phyloP scores from a whole-genome alignment of 108 stramenopile species.

The Thalassiosira profunda region DNA sequence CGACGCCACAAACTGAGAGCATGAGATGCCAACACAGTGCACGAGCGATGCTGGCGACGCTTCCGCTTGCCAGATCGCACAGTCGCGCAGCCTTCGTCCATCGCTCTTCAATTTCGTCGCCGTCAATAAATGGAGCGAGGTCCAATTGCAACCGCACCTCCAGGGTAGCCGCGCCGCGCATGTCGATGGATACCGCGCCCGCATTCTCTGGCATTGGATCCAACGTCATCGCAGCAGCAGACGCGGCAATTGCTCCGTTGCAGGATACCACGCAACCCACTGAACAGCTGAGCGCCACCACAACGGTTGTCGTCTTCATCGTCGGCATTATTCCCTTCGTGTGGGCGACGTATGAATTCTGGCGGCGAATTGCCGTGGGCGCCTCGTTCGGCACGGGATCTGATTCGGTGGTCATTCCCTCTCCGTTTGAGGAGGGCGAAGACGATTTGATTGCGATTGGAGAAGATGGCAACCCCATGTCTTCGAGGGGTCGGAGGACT shows the following conservation, averaged over 20 bases:
- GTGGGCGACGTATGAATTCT: slow-evolving; percentile 89
- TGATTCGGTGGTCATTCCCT: slow-evolving; percentile 67
- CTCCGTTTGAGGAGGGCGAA: slow-evolving; percentile 17
- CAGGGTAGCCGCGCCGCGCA: too few species aligned
- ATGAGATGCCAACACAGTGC: too few species aligned
- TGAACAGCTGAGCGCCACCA: slow-evolving; percentile 33
- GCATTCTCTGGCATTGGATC: too few species aligned
- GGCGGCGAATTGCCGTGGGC: slow-evolving; percentile 87
- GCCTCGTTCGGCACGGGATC: slow-evolving; percentile 83
- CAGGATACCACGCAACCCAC: slow-evolving; percentile 7
- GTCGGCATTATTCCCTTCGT: slow-evolving; percentile 53
- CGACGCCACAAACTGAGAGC: too few species aligned
- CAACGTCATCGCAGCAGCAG: neutral
- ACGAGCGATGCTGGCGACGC: too few species aligned
- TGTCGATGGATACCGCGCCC: too few species aligned
- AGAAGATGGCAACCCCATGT: slow-evolving; percentile 57
- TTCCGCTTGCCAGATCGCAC: too few species aligned
- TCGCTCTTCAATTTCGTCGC: too few species aligned
- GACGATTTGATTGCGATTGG: slow-evolving; percentile 57
- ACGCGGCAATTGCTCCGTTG: neutral
- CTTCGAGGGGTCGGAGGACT: slow-evolving; percentile 66
- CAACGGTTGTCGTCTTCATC: slow-evolving; percentile 44
- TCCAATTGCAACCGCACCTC: too few species aligned
- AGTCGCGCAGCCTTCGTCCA: too few species aligned
- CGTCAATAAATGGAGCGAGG: too few species aligned